Base-by-base conservation (phyloP, 148 eudicot genomes). In the Bassia scoparia region DNA sequence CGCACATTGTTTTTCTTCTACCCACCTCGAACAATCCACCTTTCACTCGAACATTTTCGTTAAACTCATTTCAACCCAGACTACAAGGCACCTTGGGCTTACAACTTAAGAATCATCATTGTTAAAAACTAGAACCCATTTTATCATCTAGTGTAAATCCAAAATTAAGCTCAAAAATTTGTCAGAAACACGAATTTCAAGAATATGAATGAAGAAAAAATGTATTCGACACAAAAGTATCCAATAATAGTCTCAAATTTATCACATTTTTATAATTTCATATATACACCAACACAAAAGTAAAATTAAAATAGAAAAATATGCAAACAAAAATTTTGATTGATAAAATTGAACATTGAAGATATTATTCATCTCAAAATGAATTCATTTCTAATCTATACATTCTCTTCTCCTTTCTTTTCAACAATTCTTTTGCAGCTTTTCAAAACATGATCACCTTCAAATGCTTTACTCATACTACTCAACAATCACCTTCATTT, bases 341-440 rank as follows among this genome's bases (percentile, higher is more conserved):
- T 20, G 71, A 20, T 6, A 0, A 26, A 46, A 44, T 2, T 33
- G 43, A 41, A 7, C 46, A 41, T 41, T 41, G 46, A 41, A 41
- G 46, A 41, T 41, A 11, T 8, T 41, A 41, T 41, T 8, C 61
- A 27, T 2, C 31, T 80, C 68, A 83, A 41, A 81, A 72, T 20
- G 79, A 67, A 72, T 80, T 79, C 64, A 72, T 75, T 64, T 82
- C 79, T 43, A 80, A 34, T 65, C 78, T 81, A 67, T 77, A 72
- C 75, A 63, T 54, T 50, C 67, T 77, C 41, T 76, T 81, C 75
- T 76, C 81, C 52, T 77, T 81, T 29, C 79, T 78, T 59, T 24
- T 81, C 63, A 75, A 71, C 35, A 81, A 65, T 70, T 84, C 80
- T 30, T 34, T 84, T 1, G 79, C 77, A n/a, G 82, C 84, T 59